Evolutionary conservation across 2,329 filamentous ascomycete genomes (phyloP), one percentile per base, ranked within the genome.

Genomic region (Lachnellula willkommii): DNA sequence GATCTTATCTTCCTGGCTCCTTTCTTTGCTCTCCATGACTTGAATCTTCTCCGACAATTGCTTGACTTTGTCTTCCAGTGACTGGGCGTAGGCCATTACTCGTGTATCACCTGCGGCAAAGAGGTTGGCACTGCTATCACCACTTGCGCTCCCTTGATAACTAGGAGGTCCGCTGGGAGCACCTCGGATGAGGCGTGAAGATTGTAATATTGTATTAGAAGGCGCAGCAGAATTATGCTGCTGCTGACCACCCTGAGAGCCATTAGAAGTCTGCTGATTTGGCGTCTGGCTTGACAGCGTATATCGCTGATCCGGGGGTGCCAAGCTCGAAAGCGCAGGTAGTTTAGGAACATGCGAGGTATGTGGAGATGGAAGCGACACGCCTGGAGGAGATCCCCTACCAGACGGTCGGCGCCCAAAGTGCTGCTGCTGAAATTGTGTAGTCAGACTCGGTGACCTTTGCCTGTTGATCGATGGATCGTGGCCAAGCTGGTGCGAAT

Each of bases 61-160:
- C 54, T 76, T 75, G n/a, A 81, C 68, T 61, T 74, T 75, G 12
- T 83, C 80, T 66, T 93, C 88, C 50, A 93, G 75, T 17, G 78
- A 79, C 55, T 89, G 84, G 36, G 92, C 81, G 65, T 90, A 90
- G 4, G 78, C 74, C 86, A 86, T 90, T 8, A 92, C 74, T 43
- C 83, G 84, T 60, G 83, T 77, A 50, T 84, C 81, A 17, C 75
- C 75, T 52, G 79, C 73, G 52, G 82, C 75, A 69, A 90, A 86
- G 58, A 90, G 77, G 63, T 89, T 90, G 59, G 81, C 82, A 61
- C 82, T 82, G 65, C 82, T 85, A 43, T 81, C 81, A 15, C 75
- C 78, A 49, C 79, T 82, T 50, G 78, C 80, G 45, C 73, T 74
- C 20, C 79, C 77, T 66, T 87, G 78, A 55, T 75, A 78, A 7